Percentiles rank a stretch among this genome's conserved stretches.
Evolutionary conservation across 1,284 basidiomycete genomes (phyloP).

Genomic region (Stygiomarasmius scandens): DNA sequence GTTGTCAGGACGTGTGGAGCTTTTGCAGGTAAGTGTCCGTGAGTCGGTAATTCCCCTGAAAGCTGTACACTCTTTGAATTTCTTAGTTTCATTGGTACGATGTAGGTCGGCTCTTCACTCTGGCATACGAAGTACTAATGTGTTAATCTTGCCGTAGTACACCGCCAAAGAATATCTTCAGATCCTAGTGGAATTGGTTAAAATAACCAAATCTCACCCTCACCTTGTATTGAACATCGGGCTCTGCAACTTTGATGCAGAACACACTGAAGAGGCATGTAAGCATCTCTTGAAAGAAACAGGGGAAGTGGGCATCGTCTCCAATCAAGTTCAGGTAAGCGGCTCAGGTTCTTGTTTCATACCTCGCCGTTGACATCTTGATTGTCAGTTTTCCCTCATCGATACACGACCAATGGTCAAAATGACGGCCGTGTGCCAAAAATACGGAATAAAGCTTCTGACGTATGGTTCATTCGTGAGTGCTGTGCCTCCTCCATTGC

Average conservation of each 20-base stretch:
- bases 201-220: constrained; percentile 27
- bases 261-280: constrained; percentile 60
- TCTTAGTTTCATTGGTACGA: constrained; percentile 24
- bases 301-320: constrained; percentile 57
- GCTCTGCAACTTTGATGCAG: constrained; percentile 63
- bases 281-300: constrained; percentile 32
- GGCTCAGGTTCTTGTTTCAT: not conserved
- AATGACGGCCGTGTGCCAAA: constrained; percentile 59
- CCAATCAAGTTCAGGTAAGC: constrained; percentile 65
- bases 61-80: not conserved
- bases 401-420: constrained; percentile 59
- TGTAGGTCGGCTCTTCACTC: constrained; percentile 7
- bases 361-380: no score
- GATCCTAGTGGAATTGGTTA: constrained; percentile 49
- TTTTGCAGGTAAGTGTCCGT: constrained; percentile 18
- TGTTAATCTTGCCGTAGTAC: constrained; percentile 45
- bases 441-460: constrained; percentile 57
- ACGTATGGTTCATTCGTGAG: constrained; percentile 64
- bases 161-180: constrained; percentile 56
- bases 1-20: constrained; percentile 17
- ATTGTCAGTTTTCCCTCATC: constrained; percentile 57
- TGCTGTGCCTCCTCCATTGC: constrained; percentile 3
- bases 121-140: constrained; percentile 15
- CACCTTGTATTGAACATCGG: constrained; percentile 57
- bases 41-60: not conserved